A percentile compares a stretch with the other conserved stretches of the same genome.
Conservation (phyloP, 352 stramenopile genomes). For the Phytophthora pini region DNA sequence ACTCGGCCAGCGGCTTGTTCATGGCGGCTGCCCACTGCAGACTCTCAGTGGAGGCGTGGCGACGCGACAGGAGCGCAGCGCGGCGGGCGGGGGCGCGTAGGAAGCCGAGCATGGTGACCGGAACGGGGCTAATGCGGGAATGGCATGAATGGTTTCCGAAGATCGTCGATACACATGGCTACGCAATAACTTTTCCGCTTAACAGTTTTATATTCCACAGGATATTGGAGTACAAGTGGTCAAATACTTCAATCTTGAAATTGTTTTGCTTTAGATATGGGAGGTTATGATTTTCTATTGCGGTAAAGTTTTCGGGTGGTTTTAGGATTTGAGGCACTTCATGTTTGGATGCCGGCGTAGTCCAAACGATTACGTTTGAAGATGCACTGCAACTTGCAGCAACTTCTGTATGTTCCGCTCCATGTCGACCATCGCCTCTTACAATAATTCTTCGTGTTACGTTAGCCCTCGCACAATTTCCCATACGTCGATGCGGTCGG, state of each 20-base stretch:
- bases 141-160: conserved; percentile 12
- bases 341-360: conserved; percentile 28
- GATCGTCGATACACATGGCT: conserved; percentile 3
- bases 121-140: conserved; percentile 28
- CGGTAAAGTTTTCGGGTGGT: conserved; percentile 1
- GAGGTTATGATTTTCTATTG: too few relatives aligned
- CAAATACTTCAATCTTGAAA: too few relatives aligned
- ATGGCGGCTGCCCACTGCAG: conserved; percentile 78
- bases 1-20: conserved; percentile 89
- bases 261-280: too few relatives aligned
- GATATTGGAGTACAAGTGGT: too few relatives aligned
- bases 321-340: conserved; percentile 15
- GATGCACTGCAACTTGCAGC: conserved; percentile 3
- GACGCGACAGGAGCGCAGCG: conserved; percentile 32
- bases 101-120: conserved; percentile 32
- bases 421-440: conserved; percentile 26
- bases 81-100: conserved; percentile 31
- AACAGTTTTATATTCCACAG: too few relatives aligned
- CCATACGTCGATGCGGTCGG: conserved; percentile 56
- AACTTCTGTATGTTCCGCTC: conserved; percentile 5
- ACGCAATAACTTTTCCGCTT: conserved; percentile 4
- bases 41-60: conserved; percentile 63
- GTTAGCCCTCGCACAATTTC: conserved; percentile 33
- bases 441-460: conserved; percentile 15
- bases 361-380: conserved; percentile 11